These are phyloP conservation scores for Gelatoporia subvermispora DNA, from an alignment of 768 basidiomycete species.

Conservation along the genomic window DNA sequence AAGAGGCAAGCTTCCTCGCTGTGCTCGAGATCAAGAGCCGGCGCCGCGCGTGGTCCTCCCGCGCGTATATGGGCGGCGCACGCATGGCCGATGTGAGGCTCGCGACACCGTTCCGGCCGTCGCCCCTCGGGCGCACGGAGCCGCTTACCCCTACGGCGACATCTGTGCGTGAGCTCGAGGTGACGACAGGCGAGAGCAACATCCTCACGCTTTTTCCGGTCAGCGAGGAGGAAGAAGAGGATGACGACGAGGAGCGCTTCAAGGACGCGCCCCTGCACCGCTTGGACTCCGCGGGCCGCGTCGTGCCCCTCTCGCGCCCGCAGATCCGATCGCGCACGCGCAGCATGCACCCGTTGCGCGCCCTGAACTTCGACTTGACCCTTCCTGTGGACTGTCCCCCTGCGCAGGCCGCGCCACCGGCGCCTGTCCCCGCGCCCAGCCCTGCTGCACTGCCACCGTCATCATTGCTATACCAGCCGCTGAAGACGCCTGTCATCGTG, in stretches of 20 bases:
- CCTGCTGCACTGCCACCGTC: conserved; percentile 4
- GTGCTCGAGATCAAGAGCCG: conserved; percentile 54
- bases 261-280: conserved; percentile 7
- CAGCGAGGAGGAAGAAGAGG: conserved; percentile 27
- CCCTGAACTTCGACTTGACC: not conserved
- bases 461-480: conserved; percentile 9
- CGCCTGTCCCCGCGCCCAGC: not conserved
- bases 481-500: conserved; percentile 12
- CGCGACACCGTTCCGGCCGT: conserved; percentile 44
- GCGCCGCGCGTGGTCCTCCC: conserved; percentile 64
- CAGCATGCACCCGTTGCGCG: conserved; percentile 18
- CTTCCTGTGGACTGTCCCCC: not conserved
- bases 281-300: conserved; percentile 6
- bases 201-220: conserved; percentile 25
- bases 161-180: conserved; percentile 7
- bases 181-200: conserved; percentile 21
- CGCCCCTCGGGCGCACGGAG: conserved; percentile 37
- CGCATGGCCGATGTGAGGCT: conserved; percentile 39
- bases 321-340: conserved; percentile 19
- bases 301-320: conserved; percentile 6
- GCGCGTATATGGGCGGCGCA: conserved; percentile 36
- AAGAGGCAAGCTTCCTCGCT: conserved; percentile 24
- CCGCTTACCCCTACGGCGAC: conserved; percentile 14
- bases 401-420: not conserved
- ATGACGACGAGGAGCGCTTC: conserved; percentile 11